These are phyloP conservation scores for Fimicolochytrium jonesii DNA, from an alignment of 192 early-diverging fungal species.

Conservation along the genomic window DNA sequence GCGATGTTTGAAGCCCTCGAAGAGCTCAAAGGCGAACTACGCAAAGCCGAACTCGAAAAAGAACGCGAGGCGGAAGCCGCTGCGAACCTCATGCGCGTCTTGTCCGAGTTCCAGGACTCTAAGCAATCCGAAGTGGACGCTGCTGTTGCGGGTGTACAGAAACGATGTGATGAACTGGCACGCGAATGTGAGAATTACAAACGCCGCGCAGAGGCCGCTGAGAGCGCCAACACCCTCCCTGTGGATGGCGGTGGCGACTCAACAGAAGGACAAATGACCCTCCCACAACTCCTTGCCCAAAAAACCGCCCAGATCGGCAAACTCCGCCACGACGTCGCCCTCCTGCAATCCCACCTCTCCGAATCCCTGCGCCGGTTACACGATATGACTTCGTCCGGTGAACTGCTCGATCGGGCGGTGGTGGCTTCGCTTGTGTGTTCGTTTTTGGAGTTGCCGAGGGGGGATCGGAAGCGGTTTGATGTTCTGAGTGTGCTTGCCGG, in stretches of 20 bases:
- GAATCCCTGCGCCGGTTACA: constrained; percentile 88
- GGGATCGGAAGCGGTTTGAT: constrained; percentile 88
- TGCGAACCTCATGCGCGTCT: constrained; percentile 77
- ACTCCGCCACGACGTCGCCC: constrained; percentile 73
- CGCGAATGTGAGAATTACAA: constrained; percentile 45
- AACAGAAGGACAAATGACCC: no score
- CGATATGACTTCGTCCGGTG: constrained; percentile 71
- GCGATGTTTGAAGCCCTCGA: constrained; percentile 52
- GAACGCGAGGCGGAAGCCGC: constrained; percentile 58
- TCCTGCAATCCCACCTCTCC: constrained; percentile 82
- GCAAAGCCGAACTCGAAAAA: constrained; percentile 41
- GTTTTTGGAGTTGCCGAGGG: constrained; percentile 78
- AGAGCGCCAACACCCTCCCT: constrained; percentile 29
- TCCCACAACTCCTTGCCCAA: no score
- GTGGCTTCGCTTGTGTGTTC: constrained; percentile 87
- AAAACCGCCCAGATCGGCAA: constrained; percentile 59
- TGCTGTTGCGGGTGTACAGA: constrained; percentile 29
- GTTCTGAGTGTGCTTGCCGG: constrained; percentile 85
- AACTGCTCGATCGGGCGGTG: constrained; percentile 58
- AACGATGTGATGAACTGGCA: not conserved
- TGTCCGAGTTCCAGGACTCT: constrained; percentile 80
- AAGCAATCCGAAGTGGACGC: constrained; percentile 60
- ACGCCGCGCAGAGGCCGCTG: constrained; percentile 49
- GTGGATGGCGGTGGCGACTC: constrained; percentile 1
- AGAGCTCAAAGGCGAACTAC: constrained; percentile 41